Evolutionary conservation across 1,284 basidiomycete genomes (phyloP).

Genomic region (Mycosarcoma maydis): DNA sequence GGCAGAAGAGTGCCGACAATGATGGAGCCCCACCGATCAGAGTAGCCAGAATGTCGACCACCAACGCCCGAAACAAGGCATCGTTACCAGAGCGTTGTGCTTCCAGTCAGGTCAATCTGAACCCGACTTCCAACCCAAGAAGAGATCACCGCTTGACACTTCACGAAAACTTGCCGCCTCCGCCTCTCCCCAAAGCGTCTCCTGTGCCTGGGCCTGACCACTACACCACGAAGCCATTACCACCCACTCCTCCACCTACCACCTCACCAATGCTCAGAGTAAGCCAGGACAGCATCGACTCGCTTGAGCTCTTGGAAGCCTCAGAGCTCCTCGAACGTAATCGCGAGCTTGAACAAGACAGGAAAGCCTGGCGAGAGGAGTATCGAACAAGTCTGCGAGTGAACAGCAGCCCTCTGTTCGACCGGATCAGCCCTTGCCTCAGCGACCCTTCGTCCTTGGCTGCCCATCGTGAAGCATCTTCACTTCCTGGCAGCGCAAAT

Average conservation of each 20-base stretch:
- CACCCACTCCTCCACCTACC: conserved; percentile 5
- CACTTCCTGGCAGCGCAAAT: not conserved
- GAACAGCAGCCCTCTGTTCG: not conserved
- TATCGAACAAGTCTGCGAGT: conserved; percentile 11
- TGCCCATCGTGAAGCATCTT: not conserved
- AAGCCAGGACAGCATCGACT: conserved; percentile 4
- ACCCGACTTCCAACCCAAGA: not conserved
- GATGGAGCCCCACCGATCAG: too few species aligned
- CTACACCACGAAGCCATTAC: conserved; percentile 6
- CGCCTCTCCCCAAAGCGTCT: conserved; percentile 15
- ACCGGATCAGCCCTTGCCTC: conserved; percentile 19
- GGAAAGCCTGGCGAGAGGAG: conserved; percentile 28
- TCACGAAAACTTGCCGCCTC: conserved; percentile 21
- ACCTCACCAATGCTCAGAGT: not conserved
- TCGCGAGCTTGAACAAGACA: conserved; percentile 12
- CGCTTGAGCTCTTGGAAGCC: conserved; percentile 14
- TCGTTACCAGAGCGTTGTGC: too few species aligned
- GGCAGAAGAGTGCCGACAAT: not conserved
- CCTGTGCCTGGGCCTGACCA: not conserved
- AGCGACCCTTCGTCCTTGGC: conserved; percentile 1
- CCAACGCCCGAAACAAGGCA: too few species aligned
- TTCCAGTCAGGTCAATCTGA: not conserved
- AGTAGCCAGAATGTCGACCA: too few species aligned
- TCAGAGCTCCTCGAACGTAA: conserved; percentile 17
- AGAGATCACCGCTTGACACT: conserved; percentile 21